Evolutionary conservation across 2,329 filamentous ascomycete species (phyloP), one percentile per base, ranked within the genome.

Genomic region (Ophiostoma perfectum): DNA sequence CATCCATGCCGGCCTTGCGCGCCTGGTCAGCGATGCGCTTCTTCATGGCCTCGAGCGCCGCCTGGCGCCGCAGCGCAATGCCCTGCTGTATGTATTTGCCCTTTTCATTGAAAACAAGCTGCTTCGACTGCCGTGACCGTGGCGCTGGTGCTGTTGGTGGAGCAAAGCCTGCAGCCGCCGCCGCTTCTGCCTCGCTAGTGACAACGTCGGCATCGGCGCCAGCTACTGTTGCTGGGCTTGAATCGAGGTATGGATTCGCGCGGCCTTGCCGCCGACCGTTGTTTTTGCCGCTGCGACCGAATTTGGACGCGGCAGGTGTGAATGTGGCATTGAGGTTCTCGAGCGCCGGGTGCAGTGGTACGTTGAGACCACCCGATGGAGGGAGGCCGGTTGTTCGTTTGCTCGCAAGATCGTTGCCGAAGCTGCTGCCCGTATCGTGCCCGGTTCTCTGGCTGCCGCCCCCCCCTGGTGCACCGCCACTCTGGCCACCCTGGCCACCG

Each of bases 31-130:
- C 94, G 73, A 99, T 96, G 68, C 90, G 86, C 81, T 90, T 93
- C 79, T 98, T 98, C 88, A 99, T 94, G 71, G 90, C 90, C 81
- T 99, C 96, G 41, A 99, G 82, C 66, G 90, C 90, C 58, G 90
- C 92, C 79, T 97, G 93, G 70, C 92, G 87, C 71, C 95, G 89
- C 66, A 97, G 81, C 68, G 93, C 93, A 77, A 92, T 94, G 7
- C 91, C 95, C 79, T 98, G 94, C 72, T 93, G 90, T 70, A 98
- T 97, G 75, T 97, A 98, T 83, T 98, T 98, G 67, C 95, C 95
- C 78, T 96, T 96, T 73, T 93, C 89, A 74, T 97, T 97, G 82
- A 99, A 98, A 12, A 92, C 81, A 18, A 99, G 83, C 72, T 91
- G 88, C 70, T 91, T 88, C 11, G 92, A 86, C 71, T 90, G 84